Evolutionary conservation across 805 yeast genomes (phyloP).

Genomic region (Ogataea trehalophila): DNA sequence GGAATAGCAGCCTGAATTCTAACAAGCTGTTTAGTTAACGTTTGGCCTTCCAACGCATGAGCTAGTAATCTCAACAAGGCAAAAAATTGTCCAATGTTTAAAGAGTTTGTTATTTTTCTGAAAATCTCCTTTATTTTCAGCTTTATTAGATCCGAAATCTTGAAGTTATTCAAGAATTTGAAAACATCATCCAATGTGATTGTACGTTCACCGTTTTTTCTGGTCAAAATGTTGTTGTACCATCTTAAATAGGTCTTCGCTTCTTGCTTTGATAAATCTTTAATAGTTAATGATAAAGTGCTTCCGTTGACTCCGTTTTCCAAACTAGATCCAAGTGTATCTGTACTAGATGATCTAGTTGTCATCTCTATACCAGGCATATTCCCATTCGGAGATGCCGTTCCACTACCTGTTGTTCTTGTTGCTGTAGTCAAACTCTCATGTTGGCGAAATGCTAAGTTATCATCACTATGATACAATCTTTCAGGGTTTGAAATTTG

Average conservation of each 20-base stretch:
- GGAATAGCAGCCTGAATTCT: constrained; percentile 61
- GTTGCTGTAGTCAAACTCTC: neutral
- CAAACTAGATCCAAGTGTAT: constrained; percentile 24
- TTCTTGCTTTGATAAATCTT: constrained; percentile 72
- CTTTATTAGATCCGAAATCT: constrained; percentile 47
- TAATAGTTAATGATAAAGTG: constrained; percentile 60
- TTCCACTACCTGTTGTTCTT: neutral
- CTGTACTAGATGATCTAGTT: constrained; percentile 24
- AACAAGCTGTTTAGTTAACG: constrained; percentile 53
- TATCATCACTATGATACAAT: constrained; percentile 19
- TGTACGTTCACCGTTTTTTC: constrained; percentile 55
- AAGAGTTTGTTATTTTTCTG: constrained; percentile 48
- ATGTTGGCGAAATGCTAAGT: constrained; percentile 6
- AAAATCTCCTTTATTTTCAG: constrained; percentile 47
- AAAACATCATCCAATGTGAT: constrained; percentile 76
- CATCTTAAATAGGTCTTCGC: constrained; percentile 83
- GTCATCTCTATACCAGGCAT: neutral
- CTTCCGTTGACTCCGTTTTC: constrained; percentile 41
- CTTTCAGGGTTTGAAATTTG: constrained; percentile 14
- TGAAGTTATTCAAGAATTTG: constrained; percentile 72
- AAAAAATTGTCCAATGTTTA: constrained; percentile 88
- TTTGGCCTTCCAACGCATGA: constrained; percentile 49
- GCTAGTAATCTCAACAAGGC: constrained; percentile 78
- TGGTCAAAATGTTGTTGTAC: constrained; percentile 80
- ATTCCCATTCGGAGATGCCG: neutral